Evolutionary conservation across 352 stramenopile genomes (phyloP), one percentile per base, ranked within the genome.

Genomic region (Pythium oligandrum): DNA sequence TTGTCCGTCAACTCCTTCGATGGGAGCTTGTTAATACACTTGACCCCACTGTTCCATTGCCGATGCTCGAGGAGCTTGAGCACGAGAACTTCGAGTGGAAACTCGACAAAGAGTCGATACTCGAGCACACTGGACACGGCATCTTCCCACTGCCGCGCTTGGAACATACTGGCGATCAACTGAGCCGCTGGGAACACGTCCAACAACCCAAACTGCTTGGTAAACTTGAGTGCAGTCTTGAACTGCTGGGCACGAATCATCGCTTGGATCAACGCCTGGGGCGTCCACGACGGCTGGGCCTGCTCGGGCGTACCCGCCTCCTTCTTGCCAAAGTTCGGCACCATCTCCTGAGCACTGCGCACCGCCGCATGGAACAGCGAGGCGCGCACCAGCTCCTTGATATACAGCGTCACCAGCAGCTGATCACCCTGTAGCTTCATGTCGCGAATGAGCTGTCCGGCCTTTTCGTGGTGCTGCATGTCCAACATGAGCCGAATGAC

Each of bases 11-110:
- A 40, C 10, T 81, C 69, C 37, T 71, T 83, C 3, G 66, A 54
- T n/a, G 63, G 46, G 9, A 88, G n/a, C 48, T 89, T 88, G 65
- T 83, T 85, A 56, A 94, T 88, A 53, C 75, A 91, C 58, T 94
- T 94, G 47, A 87, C 58, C 0, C 78, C 82, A 32, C 79, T 61
- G 6, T 63, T 55, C 84, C 81, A 94, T 52, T 92, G 82, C 3
- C 72, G 63, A 36, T 87, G 63, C 45, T 85, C 61, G 17, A 94
- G 68, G 65, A 94, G 77, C 55, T 78, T 75, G 6, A 74, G 56
- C 2, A 84, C 74, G 4, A 94, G 64, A 8, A 67, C 51, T 48
- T 90, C 79, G 6, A 90, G 42, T 4, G 83, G 76, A 45, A 89
- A 91, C 40, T 89, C 79, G 4, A 69, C 56, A 52, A 87, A 83